Evolutionary conservation across 441 rosid species (phyloP).

Genomic region (Populus hybrid): DNA sequence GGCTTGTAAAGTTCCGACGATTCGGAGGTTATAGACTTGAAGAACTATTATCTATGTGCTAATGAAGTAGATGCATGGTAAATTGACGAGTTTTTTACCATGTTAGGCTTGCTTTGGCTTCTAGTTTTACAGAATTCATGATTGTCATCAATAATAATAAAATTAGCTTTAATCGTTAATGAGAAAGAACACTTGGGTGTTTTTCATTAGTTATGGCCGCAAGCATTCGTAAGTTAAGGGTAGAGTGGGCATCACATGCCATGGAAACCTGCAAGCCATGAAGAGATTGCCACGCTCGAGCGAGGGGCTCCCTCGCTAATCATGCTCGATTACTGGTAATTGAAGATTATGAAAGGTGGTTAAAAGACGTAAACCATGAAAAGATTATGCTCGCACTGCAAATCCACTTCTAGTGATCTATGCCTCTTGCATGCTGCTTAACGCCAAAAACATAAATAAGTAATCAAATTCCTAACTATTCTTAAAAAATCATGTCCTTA

Average conservation of each 20-base stretch:
- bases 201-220: too few relatives aligned
- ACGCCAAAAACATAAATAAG: not conserved
- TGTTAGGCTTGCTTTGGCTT: not conserved
- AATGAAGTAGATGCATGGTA: not conserved
- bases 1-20: constrained; percentile 5
- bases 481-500: not conserved
- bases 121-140: too few relatives aligned
- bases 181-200: too few relatives aligned
- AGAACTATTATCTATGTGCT: not conserved
- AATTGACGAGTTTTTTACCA: not conserved
- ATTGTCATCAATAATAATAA: too few relatives aligned
- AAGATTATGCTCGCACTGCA: not conserved
- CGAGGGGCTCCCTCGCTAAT: too few relatives aligned
- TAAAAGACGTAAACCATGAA: too few relatives aligned
- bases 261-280: not conserved
- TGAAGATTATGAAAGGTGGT: not conserved
- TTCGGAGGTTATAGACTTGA: not conserved
- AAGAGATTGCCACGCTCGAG: not conserved
- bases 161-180: too few relatives aligned
- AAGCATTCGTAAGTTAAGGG: not conserved
- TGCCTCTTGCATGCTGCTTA: not conserved
- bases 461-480: not conserved
- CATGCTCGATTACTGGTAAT: not conserved
- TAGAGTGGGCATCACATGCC: not conserved
- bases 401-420: not conserved